Conservation (phyloP, 345 rosid genomes). For the Erucastrum elatum region DNA sequence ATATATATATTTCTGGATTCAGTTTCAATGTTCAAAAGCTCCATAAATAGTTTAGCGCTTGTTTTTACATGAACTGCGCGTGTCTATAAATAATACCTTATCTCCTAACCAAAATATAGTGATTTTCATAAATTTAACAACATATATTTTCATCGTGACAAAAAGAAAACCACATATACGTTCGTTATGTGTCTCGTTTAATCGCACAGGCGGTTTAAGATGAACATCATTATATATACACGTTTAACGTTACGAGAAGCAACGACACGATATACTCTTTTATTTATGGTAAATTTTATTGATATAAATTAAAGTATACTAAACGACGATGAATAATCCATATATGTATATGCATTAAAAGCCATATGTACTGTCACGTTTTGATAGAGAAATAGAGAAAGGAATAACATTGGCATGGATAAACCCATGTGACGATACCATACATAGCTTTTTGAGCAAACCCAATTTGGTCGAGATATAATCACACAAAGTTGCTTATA, state of each 20-base stretch:
- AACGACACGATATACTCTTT: conserved; percentile 2
- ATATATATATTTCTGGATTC: not conserved
- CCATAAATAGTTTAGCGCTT: not conserved
- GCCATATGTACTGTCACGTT: conserved; percentile 23
- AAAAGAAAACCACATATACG: not conserved
- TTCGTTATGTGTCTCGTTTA: conserved; percentile 28
- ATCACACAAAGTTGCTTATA: not conserved
- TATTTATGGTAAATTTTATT: not conserved
- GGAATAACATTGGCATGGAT: conserved; percentile 31
- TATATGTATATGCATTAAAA: conserved; percentile 3
- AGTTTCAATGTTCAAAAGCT: not conserved
- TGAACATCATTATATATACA: not conserved
- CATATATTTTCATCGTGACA: too few species aligned
- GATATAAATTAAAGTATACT: not conserved
- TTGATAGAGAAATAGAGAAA: conserved; percentile 16
- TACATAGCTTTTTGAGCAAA: conserved; percentile 14
- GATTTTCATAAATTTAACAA: not conserved
- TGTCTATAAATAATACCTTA: not conserved
- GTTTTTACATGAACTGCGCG: not conserved
- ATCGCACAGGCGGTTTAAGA: conserved; percentile 18
- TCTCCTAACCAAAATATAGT: not conserved
- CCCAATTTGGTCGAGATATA: conserved; percentile 15
- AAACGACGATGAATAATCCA: not conserved
- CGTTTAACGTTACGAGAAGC: conserved; percentile 23
- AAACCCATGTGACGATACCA: conserved; percentile 35